phyloP scores from a whole-genome alignment of 371 early-diverging fungal genomes.

The Nematocida ironsii region DNA sequence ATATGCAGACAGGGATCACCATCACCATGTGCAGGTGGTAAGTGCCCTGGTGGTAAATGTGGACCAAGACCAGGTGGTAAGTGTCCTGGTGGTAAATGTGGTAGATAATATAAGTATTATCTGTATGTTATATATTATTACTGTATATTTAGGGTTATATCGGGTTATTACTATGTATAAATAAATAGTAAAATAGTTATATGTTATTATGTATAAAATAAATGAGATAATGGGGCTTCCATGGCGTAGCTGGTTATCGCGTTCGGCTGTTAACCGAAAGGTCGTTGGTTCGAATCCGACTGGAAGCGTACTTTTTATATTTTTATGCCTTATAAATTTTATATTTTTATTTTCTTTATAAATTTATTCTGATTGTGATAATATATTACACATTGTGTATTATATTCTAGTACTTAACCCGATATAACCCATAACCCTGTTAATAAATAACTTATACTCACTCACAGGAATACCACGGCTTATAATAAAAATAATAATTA shows the following conservation, averaged over 20 bases:
- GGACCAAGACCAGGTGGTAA: not conserved
- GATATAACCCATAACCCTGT: too few species aligned
- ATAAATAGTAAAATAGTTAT: not conserved
- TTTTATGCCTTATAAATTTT: not conserved
- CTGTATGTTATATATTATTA: not conserved
- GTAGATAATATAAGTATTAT: not conserved
- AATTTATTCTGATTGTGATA: not conserved
- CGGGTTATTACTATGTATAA: not conserved
- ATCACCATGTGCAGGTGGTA: too few species aligned
- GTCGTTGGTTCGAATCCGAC: constrained; percentile 75
- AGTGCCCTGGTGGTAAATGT: too few species aligned
- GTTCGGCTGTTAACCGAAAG: constrained; percentile 76
- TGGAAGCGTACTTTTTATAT: constrained; percentile 71
- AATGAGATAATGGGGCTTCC: constrained; percentile 67
- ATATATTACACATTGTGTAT: too few species aligned
- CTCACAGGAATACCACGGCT: too few species aligned
- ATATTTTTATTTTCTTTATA: too few species aligned
- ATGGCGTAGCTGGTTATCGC: constrained; percentile 76
- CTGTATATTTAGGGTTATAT: not conserved
- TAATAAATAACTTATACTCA: too few species aligned
- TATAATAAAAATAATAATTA: too few species aligned
- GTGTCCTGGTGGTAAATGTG: not conserved
- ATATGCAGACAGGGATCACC: too few species aligned
- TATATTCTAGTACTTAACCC: too few species aligned
- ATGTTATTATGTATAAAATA: not conserved